Conservation (phyloP, 768 basidiomycete species). For the Leucocoprinus leucothites region DNA sequence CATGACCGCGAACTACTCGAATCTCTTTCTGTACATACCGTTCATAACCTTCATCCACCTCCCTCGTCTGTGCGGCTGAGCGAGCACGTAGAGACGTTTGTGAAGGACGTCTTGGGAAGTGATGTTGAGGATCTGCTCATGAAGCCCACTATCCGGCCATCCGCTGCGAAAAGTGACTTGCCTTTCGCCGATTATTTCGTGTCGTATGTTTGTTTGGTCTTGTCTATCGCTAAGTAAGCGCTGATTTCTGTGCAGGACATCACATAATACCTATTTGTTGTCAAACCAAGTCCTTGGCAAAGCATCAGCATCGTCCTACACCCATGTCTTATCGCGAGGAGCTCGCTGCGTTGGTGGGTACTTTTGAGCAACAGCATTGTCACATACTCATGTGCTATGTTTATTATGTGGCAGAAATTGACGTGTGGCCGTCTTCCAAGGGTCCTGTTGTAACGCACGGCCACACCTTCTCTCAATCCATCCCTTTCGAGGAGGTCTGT, state of each 20-base stretch:
- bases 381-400: neutral
- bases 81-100: conserved; percentile 31
- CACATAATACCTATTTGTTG: conserved; percentile 66
- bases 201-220: conserved; percentile 34
- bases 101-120: conserved; percentile 33
- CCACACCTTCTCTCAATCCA: conserved; percentile 50
- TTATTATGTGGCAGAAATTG: conserved; percentile 42
- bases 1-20: conserved; percentile 20
- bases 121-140: conserved; percentile 31
- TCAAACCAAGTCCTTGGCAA: conserved; percentile 54
- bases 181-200: conserved; percentile 57
- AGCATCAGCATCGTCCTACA: conserved; percentile 52
- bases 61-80: conserved; percentile 30
- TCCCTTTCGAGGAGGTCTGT: conserved; percentile 52
- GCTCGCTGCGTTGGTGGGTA: conserved; percentile 50
- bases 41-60: conserved; percentile 26
- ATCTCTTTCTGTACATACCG: conserved; percentile 30
- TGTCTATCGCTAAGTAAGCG: neutral
- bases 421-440: conserved; percentile 57
- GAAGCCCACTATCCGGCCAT: conserved; percentile 33
- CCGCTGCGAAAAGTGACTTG: conserved; percentile 36
- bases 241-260: conserved; percentile 37
- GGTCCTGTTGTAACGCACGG: conserved; percentile 62
- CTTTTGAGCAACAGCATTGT: too few species aligned
- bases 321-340: conserved; percentile 46